Base-by-base conservation (phyloP, 345 rosid genomes). In the Bruguiera parviflora region DNA sequence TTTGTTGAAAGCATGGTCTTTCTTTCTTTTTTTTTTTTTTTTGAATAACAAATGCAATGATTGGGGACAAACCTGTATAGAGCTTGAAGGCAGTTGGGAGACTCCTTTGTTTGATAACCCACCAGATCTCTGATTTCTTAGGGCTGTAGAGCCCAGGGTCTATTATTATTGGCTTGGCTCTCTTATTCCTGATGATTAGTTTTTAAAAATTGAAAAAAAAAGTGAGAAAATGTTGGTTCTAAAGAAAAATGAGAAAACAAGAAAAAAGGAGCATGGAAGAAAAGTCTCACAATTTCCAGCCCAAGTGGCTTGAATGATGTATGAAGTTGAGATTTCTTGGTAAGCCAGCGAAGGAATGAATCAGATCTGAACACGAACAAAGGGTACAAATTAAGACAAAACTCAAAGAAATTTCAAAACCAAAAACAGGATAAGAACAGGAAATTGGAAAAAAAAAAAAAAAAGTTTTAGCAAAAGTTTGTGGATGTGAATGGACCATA, bases 11-110 rank as follows among this genome's bases (percentile, higher is more conserved):
- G 27, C 56, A 63, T 6, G 39, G 63, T 9, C 29, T 53, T 71
- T 1, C 13, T 47, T 32, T 0, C 21, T 15, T 46, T 39, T n/a
- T 31, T 47, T 0, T 9, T 21, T 16, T 29, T 47, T 24, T 2
- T 55, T 16, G 31, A 29, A 5, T 21, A 39, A 63, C 2, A 77
- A 59, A 25, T 4, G 8, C 18, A 43, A 20, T 8, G 8, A 24
- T 8, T 16, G 53, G 5, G 61, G 22, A 25, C 65, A 63, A 69
- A 94, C 98, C 98, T 81, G 98, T 84, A 57, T 84, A 94, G 59
- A 94, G 94, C 84, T 87, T 91, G 86, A 91, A 94, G 70, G 97
- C 91, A 53, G 95, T 84, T n/a, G 98, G 98, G 69, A 91, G 81
- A 56, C 82, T 71, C 75, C 98, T 79, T 24, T 87, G 97, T 71